Evolutionary conservation across 441 rosid species (phyloP).

Genomic region (Croton laevigatus): DNA sequence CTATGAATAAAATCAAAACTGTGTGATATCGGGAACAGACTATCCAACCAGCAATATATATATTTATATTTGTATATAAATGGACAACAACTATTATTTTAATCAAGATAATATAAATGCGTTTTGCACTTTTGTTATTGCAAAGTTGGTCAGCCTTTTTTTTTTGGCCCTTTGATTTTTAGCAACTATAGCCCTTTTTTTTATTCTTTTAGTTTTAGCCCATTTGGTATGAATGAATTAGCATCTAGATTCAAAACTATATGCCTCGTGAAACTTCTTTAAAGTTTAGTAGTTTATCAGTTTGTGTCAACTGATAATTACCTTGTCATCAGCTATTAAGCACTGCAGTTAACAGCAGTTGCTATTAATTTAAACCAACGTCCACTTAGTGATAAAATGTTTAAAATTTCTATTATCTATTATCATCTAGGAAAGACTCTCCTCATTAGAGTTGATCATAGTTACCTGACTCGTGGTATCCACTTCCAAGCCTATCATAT

Average conservation of each 20-base stretch:
- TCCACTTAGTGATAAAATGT: neutral
- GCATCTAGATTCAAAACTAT: no score
- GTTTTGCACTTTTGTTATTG: constrained; percentile 14
- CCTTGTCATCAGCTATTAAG: no score
- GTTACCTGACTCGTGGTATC: no score
- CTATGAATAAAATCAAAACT: neutral
- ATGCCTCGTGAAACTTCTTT: no score
- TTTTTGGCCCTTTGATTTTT: neutral
- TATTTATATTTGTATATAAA: constrained; percentile 15
- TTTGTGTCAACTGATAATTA: no score
- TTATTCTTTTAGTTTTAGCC: neutral
- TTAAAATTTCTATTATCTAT: neutral
- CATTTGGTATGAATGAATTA: neutral
- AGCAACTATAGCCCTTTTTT: neutral
- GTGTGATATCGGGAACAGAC: constrained; percentile 39
- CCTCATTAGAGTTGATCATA: no score
- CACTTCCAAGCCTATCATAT: no score
- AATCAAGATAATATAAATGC: constrained; percentile 7
- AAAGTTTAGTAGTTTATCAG: no score
- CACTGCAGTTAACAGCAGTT: no score
- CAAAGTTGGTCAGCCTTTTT: constrained; percentile 25
- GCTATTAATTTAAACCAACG: no score
- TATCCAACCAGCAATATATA: constrained; percentile 9
- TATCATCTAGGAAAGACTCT: no score
- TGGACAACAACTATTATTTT: constrained; percentile 20